These are phyloP conservation scores for Dactylonectria estremocensis DNA, from an alignment of 2,329 filamentous ascomycete genomes.

Conservation along the genomic window DNA sequence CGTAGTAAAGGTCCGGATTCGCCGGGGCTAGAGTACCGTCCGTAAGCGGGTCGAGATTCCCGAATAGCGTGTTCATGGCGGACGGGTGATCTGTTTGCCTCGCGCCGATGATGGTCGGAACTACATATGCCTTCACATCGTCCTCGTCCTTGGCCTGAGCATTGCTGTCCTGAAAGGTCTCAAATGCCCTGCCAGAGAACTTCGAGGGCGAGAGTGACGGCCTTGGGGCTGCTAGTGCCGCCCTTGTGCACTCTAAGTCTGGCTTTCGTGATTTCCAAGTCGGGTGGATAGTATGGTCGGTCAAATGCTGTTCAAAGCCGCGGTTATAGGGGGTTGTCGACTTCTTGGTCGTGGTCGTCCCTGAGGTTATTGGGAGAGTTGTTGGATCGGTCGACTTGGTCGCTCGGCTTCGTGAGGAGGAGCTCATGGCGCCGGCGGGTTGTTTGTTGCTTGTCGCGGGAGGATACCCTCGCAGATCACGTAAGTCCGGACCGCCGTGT, in stretches of 20 bases:
- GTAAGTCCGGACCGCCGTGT: slow-evolving; percentile 44
- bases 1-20: no score
- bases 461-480: slow-evolving; percentile 38
- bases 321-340: slow-evolving; percentile 47
- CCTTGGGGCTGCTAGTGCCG: no score
- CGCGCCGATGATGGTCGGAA: no score
- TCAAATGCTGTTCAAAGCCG: slow-evolving; percentile 55
- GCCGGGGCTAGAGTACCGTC: no score
- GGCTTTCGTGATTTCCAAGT: slow-evolving; percentile 45
- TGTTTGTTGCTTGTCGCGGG: background rate
- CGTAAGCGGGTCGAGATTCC: no score
- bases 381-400: slow-evolving; percentile 28
- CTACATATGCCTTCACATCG: no score
- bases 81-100: no score
- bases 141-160: no score
- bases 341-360: slow-evolving; percentile 23
- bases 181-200: no score
- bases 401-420: slow-evolving; percentile 30
- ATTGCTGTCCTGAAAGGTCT: no score
- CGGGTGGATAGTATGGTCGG: slow-evolving; percentile 52
- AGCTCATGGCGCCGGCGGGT: slow-evolving; percentile 23
- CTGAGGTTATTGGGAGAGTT: background rate
- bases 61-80: no score
- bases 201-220: no score
- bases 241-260: slow-evolving; percentile 41